Evolutionary conservation across 2,329 filamentous ascomycete species (phyloP).

Genomic region (Colletotrichum eremochloae): DNA sequence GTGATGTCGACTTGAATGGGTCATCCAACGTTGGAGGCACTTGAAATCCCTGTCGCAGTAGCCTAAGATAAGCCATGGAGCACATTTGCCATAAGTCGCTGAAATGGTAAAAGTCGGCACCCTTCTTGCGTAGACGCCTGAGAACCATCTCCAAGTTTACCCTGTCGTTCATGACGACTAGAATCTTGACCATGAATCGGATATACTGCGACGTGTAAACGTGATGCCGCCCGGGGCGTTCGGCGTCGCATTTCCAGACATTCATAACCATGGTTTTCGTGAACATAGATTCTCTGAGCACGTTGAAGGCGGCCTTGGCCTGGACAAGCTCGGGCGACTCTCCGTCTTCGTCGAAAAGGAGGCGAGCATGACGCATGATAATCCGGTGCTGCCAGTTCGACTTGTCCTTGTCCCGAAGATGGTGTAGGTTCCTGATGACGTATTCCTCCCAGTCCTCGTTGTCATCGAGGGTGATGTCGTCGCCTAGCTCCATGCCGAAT

Average conservation of each 20-base stretch:
- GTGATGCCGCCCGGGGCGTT: conserved; percentile 86
- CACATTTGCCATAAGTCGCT: conserved; percentile 71
- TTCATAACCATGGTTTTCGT: conserved; percentile 96
- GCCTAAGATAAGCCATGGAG: conserved; percentile 65
- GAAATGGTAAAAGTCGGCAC: conserved; percentile 79
- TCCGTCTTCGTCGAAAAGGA: conserved; percentile 64
- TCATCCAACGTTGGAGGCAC: conserved; percentile 64
- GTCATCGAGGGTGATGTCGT: conserved; percentile 66
- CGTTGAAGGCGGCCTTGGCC: conserved; percentile 83
- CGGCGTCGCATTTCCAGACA: conserved; percentile 94
- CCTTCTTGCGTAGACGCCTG: conserved; percentile 84
- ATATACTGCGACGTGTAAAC: conserved; percentile 92
- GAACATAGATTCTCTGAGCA: conserved; percentile 80
- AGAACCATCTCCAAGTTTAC: conserved; percentile 82
- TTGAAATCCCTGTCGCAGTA: conserved; percentile 64
- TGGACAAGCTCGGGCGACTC: conserved; percentile 66
- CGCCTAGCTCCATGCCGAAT: conserved; percentile 63
- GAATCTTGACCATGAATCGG: conserved; percentile 81
- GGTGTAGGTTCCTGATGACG: conserved; percentile 64
- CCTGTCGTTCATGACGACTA: conserved; percentile 82
- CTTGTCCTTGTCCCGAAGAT: conserved; percentile 81
- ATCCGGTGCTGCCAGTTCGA: conserved; percentile 96
- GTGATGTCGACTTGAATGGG: conserved; percentile 65
- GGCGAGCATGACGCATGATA: conserved; percentile 77
- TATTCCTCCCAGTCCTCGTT: conserved; percentile 73